Conservation (phyloP, 2,329 filamentous ascomycete genomes). For the Cercospora sesami region DNA sequence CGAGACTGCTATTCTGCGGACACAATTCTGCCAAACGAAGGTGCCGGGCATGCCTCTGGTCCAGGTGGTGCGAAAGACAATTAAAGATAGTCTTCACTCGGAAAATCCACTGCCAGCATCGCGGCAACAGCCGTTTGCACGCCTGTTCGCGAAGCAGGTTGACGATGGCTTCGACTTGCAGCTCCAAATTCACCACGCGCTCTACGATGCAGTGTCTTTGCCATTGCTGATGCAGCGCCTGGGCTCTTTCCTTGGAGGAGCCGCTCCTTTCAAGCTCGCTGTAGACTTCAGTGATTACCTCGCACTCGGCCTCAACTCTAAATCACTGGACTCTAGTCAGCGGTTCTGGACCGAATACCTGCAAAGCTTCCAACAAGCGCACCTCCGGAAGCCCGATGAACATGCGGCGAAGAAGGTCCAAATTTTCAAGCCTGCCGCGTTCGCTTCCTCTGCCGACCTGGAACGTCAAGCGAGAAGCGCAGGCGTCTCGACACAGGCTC, state of each 20-base stretch:
- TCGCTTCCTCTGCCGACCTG: slow-evolving; percentile 46
- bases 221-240: slow-evolving; percentile 60
- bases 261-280: neutral
- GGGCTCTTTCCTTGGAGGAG: slow-evolving; percentile 30
- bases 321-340: slow-evolving; percentile 33
- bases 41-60: slow-evolving; percentile 54
- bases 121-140: slow-evolving; percentile 29
- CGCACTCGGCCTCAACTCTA: slow-evolving; percentile 33
- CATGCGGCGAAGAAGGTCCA: slow-evolving; percentile 38
- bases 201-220: slow-evolving; percentile 85
- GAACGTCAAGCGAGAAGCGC: slow-evolving; percentile 47
- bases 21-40: slow-evolving; percentile 57
- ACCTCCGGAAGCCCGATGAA: slow-evolving; percentile 23
- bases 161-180: slow-evolving; percentile 33
- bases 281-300: slow-evolving; percentile 47
- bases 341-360: slow-evolving; percentile 57
- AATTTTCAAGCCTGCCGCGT: slow-evolving; percentile 53
- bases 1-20: slow-evolving; percentile 66
- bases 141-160: slow-evolving; percentile 24
- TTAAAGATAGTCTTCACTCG: slow-evolving; percentile 38
- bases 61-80: slow-evolving; percentile 60
- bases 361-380: slow-evolving; percentile 24
- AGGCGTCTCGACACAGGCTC: slow-evolving; percentile 68
- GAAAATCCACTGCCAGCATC: slow-evolving; percentile 16
- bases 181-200: slow-evolving; percentile 72